These are phyloP conservation scores for Trifolium fragiferum DNA, from an alignment of 306 rosid species.

Conservation along the genomic window DNA sequence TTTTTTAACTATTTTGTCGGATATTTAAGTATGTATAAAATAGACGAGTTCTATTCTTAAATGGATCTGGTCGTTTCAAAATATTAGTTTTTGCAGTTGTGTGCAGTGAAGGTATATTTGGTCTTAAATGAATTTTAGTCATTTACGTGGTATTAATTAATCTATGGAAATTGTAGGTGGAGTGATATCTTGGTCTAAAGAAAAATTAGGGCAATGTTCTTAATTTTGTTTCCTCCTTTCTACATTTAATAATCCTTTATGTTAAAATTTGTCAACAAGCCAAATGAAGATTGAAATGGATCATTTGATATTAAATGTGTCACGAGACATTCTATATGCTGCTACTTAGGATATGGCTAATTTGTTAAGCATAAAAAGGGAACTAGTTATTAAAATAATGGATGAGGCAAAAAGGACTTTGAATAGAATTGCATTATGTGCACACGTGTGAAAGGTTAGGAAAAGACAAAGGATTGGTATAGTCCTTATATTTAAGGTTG, in stretches of 20 bases:
- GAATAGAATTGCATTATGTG: background rate
- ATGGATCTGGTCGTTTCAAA: no score
- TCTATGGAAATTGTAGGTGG: no score
- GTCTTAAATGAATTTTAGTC: no score
- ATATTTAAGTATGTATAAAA: no score
- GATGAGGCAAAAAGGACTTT: constrained; percentile 20
- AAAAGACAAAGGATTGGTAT: constrained; percentile 41
- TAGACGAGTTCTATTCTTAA: no score
- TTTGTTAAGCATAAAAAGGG: constrained; percentile 41
- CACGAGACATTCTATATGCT: constrained; percentile 46
- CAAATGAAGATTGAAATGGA: constrained; percentile 26
- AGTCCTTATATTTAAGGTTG: constrained; percentile 39
- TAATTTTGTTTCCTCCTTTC: background rate
- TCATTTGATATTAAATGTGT: constrained; percentile 42
- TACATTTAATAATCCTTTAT: background rate
- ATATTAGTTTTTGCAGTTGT: no score
- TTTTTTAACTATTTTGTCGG: no score
- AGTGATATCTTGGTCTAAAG: no score
- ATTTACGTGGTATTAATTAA: no score
- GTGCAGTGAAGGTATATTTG: no score
- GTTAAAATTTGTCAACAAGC: constrained; percentile 13
- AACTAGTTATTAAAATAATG: constrained; percentile 35
- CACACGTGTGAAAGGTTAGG: constrained; percentile 24
- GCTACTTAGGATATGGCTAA: constrained; percentile 40
- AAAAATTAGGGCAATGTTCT: no score